A percentile compares a stretch with the other conserved stretches of the same genome.
These are phyloP conservation scores for Dactylellina parvicollis DNA, from an alignment of 2,329 filamentous ascomycete genomes.

Conservation along the genomic window DNA sequence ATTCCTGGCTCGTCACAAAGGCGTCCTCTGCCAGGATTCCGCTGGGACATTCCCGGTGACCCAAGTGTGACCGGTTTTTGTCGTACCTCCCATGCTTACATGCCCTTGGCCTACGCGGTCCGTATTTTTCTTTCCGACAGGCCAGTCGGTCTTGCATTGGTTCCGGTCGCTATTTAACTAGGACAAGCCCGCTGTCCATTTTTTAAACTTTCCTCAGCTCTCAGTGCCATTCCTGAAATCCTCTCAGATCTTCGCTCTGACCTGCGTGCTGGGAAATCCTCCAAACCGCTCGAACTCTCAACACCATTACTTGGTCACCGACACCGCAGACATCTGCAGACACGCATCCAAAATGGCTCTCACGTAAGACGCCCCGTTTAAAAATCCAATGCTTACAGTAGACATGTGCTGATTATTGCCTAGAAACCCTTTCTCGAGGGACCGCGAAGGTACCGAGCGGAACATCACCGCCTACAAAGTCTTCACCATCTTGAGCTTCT, in stretches of 20 bases:
- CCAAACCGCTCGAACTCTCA: background rate
- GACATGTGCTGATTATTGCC: background rate
- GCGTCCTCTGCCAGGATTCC: background rate
- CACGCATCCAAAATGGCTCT: conserved; percentile 14
- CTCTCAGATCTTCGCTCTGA: conserved; percentile 3
- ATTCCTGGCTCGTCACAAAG: conserved; percentile 4
- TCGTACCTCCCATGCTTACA: background rate
- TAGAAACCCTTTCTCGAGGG: conserved; percentile 57
- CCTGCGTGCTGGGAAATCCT: background rate
- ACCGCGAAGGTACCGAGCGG: conserved; percentile 54
- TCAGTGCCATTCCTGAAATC: too few species aligned
- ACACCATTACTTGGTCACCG: background rate
- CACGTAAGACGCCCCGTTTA: conserved; percentile 20
- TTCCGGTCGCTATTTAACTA: conserved; percentile 35
- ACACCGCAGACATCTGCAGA: background rate
- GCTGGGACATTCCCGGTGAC: conserved; percentile 31
- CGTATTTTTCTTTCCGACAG: background rate
- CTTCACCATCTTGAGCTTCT: conserved; percentile 77
- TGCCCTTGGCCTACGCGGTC: background rate
- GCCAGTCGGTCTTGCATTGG: background rate
- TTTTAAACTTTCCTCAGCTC: background rate
- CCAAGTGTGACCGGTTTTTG: conserved; percentile 27
- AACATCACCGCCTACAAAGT: conserved; percentile 77
- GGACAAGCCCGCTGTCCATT: background rate
- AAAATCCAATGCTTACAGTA: background rate